Base-by-base conservation (phyloP, 1,139 yeast species). In the Eremothecium gossypii region DNA sequence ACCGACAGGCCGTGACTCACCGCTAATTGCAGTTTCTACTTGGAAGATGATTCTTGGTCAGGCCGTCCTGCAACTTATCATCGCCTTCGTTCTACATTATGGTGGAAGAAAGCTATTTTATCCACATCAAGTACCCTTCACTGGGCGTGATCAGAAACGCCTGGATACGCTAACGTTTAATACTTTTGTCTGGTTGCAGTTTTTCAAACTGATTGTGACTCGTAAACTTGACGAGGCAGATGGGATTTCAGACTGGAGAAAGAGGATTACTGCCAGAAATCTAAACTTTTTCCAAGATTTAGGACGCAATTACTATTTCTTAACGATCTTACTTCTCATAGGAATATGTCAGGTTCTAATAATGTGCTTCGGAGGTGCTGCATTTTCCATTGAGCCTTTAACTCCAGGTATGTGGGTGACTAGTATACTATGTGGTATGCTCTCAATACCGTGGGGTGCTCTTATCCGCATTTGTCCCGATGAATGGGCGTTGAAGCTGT, bases 11-110 rank as follows among this genome's bases (percentile, higher is more conserved):
- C 74, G 96, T 57, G 67, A 69, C 23, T 74, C 77, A n/a, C 83
- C 94, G 2, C 71, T 91, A 62, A 89, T 91, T 52, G 73, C 95
- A 2, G 79, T 81, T 4, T 83, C 95, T 13, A 91, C 93, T 91
- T 91, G 98, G 98, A 91, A 91, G 64, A 89, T 93, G 96, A 91
- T 93, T 54, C 52, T 89, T 41, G 94, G 96, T 4, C 96, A 91
- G 66, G 76, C 96, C 1, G 49, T 70, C 8, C 74, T 79, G 47
- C 99, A 91, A 67, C 73, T 93, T 48, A 58, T 73, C 26, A 74
- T 91, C 23, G 89, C 97, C 0, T 83, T 91, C 58, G 69, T 72
- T 4, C 65, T 93, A 40, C 91, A 86, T 63, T 91, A 86, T 64
- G 83, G 78, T 8, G 96, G 96, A 14, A 60, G 66, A 13, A 47